These are phyloP conservation scores for Diplodia mutila DNA, from an alignment of 2,329 filamentous ascomycete genomes.

Conservation along the genomic window DNA sequence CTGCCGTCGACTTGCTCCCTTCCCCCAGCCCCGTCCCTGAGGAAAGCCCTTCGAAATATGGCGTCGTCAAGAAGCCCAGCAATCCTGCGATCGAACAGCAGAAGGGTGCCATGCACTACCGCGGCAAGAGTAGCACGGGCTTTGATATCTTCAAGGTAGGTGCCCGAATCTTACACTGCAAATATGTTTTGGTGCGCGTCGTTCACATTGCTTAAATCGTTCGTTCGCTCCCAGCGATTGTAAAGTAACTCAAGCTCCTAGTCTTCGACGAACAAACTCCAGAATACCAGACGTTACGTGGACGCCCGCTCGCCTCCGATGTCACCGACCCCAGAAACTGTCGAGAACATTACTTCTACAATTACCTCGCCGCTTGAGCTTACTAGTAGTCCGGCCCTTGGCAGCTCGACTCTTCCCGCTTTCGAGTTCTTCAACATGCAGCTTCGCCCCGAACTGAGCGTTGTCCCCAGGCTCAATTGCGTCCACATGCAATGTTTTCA, in stretches of 20 bases:
- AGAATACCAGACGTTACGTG: neutral
- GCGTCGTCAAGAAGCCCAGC: conserved; percentile 27
- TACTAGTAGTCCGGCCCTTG: conserved; percentile 5
- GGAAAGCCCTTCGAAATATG: conserved; percentile 28
- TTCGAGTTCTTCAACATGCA: conserved; percentile 24
- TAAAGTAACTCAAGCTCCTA: conserved; percentile 23
- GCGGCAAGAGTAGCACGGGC: conserved; percentile 44
- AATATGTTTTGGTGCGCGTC: conserved; percentile 3
- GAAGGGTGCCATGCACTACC: conserved; percentile 34
- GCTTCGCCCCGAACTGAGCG: conserved; percentile 27
- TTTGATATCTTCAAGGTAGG: conserved; percentile 44
- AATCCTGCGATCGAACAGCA: neutral
- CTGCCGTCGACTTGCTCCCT: conserved; percentile 22
- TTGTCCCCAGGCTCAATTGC: conserved; percentile 35
- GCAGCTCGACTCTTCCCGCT: neutral
- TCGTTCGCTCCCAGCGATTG: conserved; percentile 10
- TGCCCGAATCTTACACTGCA: neutral
- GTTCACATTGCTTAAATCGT: conserved; percentile 18
- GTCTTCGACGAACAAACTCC: conserved; percentile 25
- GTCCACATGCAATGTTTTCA: conserved; percentile 41
- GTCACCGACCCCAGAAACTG: neutral
- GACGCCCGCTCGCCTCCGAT: neutral
- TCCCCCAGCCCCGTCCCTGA: conserved; percentile 26
- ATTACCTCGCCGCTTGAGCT: neutral
- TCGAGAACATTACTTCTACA: neutral